Evolutionary conservation across 2,329 filamentous ascomycete species (phyloP).

Genomic region (Cytospora mali): DNA sequence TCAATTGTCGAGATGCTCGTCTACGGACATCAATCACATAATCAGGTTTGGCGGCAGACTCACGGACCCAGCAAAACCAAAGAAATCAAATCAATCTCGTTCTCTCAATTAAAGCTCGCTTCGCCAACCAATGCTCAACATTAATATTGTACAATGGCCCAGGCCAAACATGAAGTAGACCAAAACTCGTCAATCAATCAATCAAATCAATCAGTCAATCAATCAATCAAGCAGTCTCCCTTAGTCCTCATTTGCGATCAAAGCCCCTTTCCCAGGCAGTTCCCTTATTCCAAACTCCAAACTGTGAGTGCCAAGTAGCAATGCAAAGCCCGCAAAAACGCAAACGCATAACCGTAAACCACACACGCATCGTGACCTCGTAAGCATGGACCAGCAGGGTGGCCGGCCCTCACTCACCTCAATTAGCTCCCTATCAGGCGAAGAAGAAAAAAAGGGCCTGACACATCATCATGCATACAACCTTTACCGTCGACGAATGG

Average conservation of each 20-base stretch:
- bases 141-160: constrained; percentile 17
- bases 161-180: constrained; percentile 8
- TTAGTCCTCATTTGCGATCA: constrained; percentile 3
- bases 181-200: constrained; percentile 8
- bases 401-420: constrained; percentile 16
- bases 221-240: constrained; percentile 10
- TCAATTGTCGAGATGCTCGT: neutral
- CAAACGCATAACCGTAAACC: constrained; percentile 3
- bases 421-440: neutral
- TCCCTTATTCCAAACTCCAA: constrained; percentile 23
- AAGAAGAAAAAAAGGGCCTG: neutral
- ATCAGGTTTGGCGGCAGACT: neutral
- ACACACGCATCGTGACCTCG: constrained; percentile 20
- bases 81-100: neutral
- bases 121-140: constrained; percentile 12
- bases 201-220: constrained; percentile 7
- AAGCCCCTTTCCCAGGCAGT: constrained; percentile 1
- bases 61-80: too few species aligned
- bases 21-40: neutral
- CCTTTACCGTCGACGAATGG: neutral
- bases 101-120: constrained; percentile 8
- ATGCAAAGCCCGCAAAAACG: constrained; percentile 6
- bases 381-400: constrained; percentile 19
- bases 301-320: constrained; percentile 22
- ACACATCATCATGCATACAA: neutral